Evolutionary conservation across 495 filamentous ascomycete species (phyloP), one percentile per base, ranked within the genome.

Genomic region (Opeltia flavorubescens): DNA sequence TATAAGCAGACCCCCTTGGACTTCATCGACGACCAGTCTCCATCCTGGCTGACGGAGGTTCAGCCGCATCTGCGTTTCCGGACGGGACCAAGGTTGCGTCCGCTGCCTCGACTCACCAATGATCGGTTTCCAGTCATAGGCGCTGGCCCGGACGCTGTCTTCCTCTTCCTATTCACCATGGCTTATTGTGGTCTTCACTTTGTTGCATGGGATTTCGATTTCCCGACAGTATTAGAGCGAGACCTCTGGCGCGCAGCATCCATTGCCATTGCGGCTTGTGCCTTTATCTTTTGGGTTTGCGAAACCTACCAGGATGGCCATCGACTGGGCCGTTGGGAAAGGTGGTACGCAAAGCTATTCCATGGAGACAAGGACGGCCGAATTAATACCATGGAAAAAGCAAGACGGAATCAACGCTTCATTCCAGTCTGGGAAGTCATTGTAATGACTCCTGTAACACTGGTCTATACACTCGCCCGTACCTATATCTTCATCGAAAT

Each of bases 21-120:
- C 44, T 66, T 66, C 47, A 38, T 65, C 33, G 62, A 66, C 50
- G 44, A 58, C 27, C 53, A 50, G 38, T 55, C 52, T 36, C 55
- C 55, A 5, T 55, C 52, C 1, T 87, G 82, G 84, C 58, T 89
- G 40, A 70, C 73, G 3, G 84, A 89, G 63, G 78, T 82, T 30
- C 85, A 84, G 27, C 84, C 83, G 27, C 82, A 86, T 62, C 85
- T 79, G 48, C 75, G 85, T 17, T 55, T 58, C 41, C 46, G 42
- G 20, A 51, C 43, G 26, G 50, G 52, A 8, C 55, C 55, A 24
- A 47, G 44, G n/a, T 47, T 53, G 38, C 42, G 55, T 24, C 55
- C 55, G n/a, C 34, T 58, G 23, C 52, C 55, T 25, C 46, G 55
- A 15, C 50, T 58, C 34, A 55, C 52, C 35, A 58, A 58, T 30